Evolutionary conservation across 495 filamentous ascomycete genomes (phyloP).

Genomic region (Extremus antarcticus): DNA sequence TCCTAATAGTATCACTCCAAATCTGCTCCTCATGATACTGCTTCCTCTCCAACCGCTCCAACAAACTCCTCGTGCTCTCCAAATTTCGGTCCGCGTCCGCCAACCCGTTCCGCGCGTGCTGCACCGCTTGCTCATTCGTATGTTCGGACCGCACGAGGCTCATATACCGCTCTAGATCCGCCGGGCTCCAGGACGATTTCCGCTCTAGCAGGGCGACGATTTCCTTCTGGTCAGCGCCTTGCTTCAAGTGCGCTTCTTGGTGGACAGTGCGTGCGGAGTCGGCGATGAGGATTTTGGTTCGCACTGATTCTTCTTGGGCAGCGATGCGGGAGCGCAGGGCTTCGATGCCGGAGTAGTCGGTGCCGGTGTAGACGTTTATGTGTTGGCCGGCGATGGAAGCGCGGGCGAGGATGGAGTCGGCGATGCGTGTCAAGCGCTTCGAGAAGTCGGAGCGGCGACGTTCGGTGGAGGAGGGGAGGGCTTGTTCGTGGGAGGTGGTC

Average conservation of each 20-base stretch:
- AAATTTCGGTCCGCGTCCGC: slow-evolving; percentile 64
- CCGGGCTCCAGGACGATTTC: slow-evolving; percentile 80
- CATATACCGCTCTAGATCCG: slow-evolving; percentile 91
- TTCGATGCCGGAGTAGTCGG: slow-evolving; percentile 78
- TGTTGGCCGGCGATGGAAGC: slow-evolving; percentile 74
- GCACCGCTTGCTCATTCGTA: slow-evolving; percentile 79
- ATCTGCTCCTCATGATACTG: slow-evolving; percentile 99
- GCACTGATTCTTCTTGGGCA: slow-evolving; percentile 55
- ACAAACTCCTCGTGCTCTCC: slow-evolving; percentile 58
- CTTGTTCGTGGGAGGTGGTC: background rate
- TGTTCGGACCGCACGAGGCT: slow-evolving; percentile 85
- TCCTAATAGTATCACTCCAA: slow-evolving; percentile 92
- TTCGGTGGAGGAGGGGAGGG: slow-evolving; percentile 41
- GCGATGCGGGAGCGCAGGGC: slow-evolving; percentile 66
- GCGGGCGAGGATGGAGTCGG: slow-evolving; percentile 82
- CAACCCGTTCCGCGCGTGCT: slow-evolving; percentile 58
- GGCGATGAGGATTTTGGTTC: slow-evolving; percentile 51
- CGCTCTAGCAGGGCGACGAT: slow-evolving; percentile 87
- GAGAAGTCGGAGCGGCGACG: slow-evolving; percentile 58
- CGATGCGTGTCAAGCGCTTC: slow-evolving; percentile 61
- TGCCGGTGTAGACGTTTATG: slow-evolving; percentile 83
- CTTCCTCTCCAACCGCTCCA: slow-evolving; percentile 70
- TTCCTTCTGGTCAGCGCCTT: slow-evolving; percentile 84
- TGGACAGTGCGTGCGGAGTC: slow-evolving; percentile 63
- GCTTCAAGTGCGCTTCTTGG: slow-evolving; percentile 62